Base-by-base conservation (phyloP, 805 yeast species). In the Metschnikowia continentalis region DNA sequence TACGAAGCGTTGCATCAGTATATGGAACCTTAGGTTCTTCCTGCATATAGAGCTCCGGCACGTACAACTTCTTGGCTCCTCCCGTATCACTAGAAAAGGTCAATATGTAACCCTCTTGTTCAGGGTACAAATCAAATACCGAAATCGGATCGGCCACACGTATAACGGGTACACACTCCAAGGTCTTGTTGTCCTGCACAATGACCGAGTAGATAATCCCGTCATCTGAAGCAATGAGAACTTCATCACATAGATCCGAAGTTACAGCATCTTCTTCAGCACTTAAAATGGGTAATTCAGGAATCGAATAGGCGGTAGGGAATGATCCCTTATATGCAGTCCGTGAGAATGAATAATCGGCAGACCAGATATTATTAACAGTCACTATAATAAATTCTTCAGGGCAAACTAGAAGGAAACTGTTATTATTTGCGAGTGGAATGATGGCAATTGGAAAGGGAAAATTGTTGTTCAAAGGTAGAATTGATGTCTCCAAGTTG, bases 311-410 rank as follows among this genome's bases (percentile, higher is more conserved):
- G 15, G 66, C 61, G 0, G 78, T 72, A 1, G 83, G 82, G 54
- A 76, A 77, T 2, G 67, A 32, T 3, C 71, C 61, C 54, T 57
- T 42, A 38, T 56, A 54, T 35, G 52, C 52, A 51, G 53, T 48
- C 26, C 46, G 48, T 1, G 54, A 49, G 50, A 77, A 76, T 26
- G 68, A 60, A 47, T 71, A 69, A 45, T 75, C 76, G 0, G 79
- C 83, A 4, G 82, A 76, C 19, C 76, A 60, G 2, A 80, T 72
- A 45, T 77, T 75, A 52, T 76, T 78, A 3, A 74, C 60, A 4
- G 74, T 67, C 2, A 78, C 64, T 0, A 76, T 51, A 4, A 67
- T 58, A 3, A 79, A 47, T 30, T 62, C 64, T 2, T 64, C 55
- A 17, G 68, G 66, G 47, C 63, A 60, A 6, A 78, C 70, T 51